Base-by-base conservation (phyloP, 164 flowering plant species). In the Vitis amurensis region DNA sequence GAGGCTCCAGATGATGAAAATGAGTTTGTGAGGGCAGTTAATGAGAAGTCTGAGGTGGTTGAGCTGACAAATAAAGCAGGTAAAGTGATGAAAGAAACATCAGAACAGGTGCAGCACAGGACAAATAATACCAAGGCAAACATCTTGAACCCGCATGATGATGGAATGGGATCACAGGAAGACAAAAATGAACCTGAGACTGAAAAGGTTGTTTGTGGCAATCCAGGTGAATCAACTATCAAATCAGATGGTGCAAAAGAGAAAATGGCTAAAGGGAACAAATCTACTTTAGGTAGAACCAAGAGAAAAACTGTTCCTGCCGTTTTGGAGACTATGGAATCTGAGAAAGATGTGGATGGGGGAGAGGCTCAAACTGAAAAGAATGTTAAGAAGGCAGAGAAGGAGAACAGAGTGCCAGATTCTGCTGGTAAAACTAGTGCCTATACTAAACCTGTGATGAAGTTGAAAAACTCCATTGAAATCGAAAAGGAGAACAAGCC, bases 401-500 rank as follows among this genome's bases (percentile, higher is more conserved):
- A 31, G 48, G 63, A 66, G 63, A 71, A 61, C 50, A 47, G 9
- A 48, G 53, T 44, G 51, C 70, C 61, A 27, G 27, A 52, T 16
- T 62, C 73, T 62, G 65, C 61, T 58, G 69, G 55, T 55, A 81
- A 69, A 69, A 30, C 58, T 12, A 76, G 66, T 74, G 51, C 52
- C 23, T 71, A 23, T 15, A 53, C 68, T 68, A 55, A 11, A 19
- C 47, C 73, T 55, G 70, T 27, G 10, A 69, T 44, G 27, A 74
- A 69, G 66, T 60, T 59, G 11, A 72, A 75, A 68, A 63, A 60
- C 68, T 66, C 77, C 30, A 7, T 58, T 17, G 82, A 81, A 67
- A 72, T 44, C 50, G 86, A 88, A 67, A 89, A 90, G 68, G 90
- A 87, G 70, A 86, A 83, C 71, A 75, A 14, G 29, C 81, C 85